A percentile compares a stretch with the other conserved stretches of the same genome.
phyloP scores from a whole-genome alignment of 2,329 filamentous ascomycete genomes.

The Drechslerella coelobrocha region DNA sequence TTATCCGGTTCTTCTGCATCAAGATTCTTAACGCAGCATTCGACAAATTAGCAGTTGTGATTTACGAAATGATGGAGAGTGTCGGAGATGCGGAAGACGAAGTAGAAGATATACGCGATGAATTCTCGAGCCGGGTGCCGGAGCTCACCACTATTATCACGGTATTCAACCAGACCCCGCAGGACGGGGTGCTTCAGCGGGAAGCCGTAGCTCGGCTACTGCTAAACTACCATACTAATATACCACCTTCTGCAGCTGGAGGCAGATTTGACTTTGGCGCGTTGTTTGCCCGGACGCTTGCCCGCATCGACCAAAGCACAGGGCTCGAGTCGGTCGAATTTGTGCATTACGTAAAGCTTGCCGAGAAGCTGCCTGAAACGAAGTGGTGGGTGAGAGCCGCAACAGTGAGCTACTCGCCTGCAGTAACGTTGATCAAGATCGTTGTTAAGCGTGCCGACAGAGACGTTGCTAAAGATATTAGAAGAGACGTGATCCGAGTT shows the following conservation, averaged over 20 bases:
- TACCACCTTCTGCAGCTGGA: constrained; percentile 66
- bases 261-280: constrained; percentile 86
- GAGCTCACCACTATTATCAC: constrained; percentile 80
- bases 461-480: too few relatives aligned
- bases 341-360: constrained; percentile 52
- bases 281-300: constrained; percentile 72
- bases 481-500: too few relatives aligned
- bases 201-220: constrained; percentile 81
- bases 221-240: constrained; percentile 80
- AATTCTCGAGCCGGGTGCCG: constrained; percentile 80
- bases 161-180: constrained; percentile 72
- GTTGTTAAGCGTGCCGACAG: constrained; percentile 9
- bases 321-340: constrained; percentile 53
- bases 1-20: constrained; percentile 83
- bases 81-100: too few relatives aligned
- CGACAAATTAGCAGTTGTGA: constrained; percentile 73
- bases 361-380: constrained; percentile 53
- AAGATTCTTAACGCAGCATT: constrained; percentile 80
- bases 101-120: constrained; percentile 68
- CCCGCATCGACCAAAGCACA: constrained; percentile 25
- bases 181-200: constrained; percentile 74
- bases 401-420: constrained; percentile 26
- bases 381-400: constrained; percentile 55
- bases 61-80: too few relatives aligned
- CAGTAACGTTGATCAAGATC: constrained; percentile 33